These are phyloP conservation scores for Exophiala aquamarina DNA, from an alignment of 2,329 filamentous ascomycete species.

Conservation along the genomic window DNA sequence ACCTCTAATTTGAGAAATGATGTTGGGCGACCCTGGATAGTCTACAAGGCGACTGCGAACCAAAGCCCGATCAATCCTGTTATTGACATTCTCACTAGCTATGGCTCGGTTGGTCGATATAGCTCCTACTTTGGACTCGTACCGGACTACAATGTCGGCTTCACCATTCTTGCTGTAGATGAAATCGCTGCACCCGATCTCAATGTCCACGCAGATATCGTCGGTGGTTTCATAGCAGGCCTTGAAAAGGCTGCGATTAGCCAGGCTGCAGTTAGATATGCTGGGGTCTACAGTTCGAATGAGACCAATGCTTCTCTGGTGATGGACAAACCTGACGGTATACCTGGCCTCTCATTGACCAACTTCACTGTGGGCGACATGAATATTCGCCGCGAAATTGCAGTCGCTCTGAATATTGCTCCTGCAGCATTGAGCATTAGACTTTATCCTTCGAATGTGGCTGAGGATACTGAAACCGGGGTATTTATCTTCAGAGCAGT, in stretches of 20 bases:
- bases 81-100: conserved; percentile 37
- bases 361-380: conserved; percentile 16
- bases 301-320: conserved; percentile 17
- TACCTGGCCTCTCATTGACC: conserved; percentile 15
- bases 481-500: conserved; percentile 23
- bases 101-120: conserved; percentile 34
- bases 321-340: conserved; percentile 21
- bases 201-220: conserved; percentile 31
- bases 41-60: conserved; percentile 27
- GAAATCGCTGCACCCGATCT: conserved; percentile 19
- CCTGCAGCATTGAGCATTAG: conserved; percentile 23
- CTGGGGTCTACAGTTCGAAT: conserved; percentile 28
- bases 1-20: conserved; percentile 29
- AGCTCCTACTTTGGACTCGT: conserved; percentile 36
- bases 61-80: conserved; percentile 22
- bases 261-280: conserved; percentile 30
- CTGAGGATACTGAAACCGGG: conserved; percentile 3
- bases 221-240: conserved; percentile 30
- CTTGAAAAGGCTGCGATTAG: conserved; percentile 30
- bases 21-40: conserved; percentile 48
- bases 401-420: conserved; percentile 7
- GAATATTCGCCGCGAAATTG: conserved; percentile 16
- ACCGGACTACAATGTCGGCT: conserved; percentile 37
- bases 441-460: conserved; percentile 12
- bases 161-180: conserved; percentile 34